These are phyloP conservation scores for Torulaspora maleeae DNA, from an alignment of 805 yeast species.

Conservation along the genomic window DNA sequence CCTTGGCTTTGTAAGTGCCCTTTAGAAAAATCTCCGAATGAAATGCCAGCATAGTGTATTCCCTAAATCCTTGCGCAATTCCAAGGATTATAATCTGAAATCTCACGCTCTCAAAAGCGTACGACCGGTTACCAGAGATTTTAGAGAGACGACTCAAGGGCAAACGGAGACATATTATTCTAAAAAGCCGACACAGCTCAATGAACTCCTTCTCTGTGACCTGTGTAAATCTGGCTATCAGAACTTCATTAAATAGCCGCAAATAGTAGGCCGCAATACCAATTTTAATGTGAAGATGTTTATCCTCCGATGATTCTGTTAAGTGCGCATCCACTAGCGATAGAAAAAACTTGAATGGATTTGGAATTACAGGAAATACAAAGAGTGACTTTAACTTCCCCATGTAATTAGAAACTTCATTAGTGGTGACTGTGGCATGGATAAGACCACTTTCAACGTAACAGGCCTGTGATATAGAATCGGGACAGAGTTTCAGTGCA, in stretches of 20 bases:
- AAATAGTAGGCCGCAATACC: slow-evolving; percentile 13
- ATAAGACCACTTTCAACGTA: slow-evolving; percentile 18
- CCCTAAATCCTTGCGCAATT: slow-evolving; percentile 25
- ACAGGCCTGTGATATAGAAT: slow-evolving; percentile 9
- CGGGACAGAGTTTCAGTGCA: slow-evolving; percentile 7
- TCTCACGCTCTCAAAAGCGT: slow-evolving; percentile 7
- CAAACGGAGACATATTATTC: slow-evolving; percentile 9
- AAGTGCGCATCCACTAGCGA: slow-evolving; percentile 18
- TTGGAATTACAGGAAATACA: slow-evolving; percentile 7
- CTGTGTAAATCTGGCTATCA: slow-evolving; percentile 18
- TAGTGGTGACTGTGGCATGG: slow-evolving; percentile 9
- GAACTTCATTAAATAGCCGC: slow-evolving; percentile 15
- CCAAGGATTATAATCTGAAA: slow-evolving; percentile 14
- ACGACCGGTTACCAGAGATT: neutral
- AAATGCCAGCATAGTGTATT: slow-evolving; percentile 7
- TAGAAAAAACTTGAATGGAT: slow-evolving; percentile 13
- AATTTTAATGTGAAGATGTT: slow-evolving; percentile 3
- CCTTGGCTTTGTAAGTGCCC: neutral
- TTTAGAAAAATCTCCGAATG: slow-evolving; percentile 7
- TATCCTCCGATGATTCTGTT: neutral
- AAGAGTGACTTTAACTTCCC: slow-evolving; percentile 16
- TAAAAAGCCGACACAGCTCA: slow-evolving; percentile 16
- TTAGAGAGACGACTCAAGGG: neutral
- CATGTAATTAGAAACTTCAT: slow-evolving; percentile 10
- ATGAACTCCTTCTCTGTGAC: slow-evolving; percentile 19